Percentiles rank a stretch among this genome's conserved stretches.
phyloP scores from a whole-genome alignment of 495 filamentous ascomycete species.

The Copromyces sp. region DNA sequence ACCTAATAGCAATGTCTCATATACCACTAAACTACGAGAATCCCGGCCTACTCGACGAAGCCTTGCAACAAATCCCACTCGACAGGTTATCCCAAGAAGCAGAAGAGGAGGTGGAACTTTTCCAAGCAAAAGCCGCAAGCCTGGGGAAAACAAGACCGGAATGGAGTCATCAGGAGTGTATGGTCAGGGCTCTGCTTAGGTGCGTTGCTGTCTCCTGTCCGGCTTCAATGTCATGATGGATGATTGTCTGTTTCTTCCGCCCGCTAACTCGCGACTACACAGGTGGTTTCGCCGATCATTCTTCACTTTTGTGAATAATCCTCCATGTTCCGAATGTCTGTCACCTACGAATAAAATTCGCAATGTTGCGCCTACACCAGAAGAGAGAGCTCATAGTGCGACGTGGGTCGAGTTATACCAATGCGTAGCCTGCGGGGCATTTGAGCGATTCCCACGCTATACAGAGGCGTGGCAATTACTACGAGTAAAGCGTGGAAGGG shows the following conservation, averaged over 20 bases:
- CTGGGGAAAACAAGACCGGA: slow-evolving; percentile 70
- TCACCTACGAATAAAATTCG: slow-evolving; percentile 76
- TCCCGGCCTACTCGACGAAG: slow-evolving; percentile 89
- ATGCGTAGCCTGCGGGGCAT: slow-evolving; percentile 53
- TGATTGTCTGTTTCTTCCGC: slow-evolving; percentile 3
- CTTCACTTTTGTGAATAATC: slow-evolving; percentile 96
- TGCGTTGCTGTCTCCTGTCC: slow-evolving; percentile 23
- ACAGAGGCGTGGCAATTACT: slow-evolving; percentile 92
- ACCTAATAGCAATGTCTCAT: slow-evolving; percentile 67
- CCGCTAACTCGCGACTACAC: slow-evolving; percentile 1
- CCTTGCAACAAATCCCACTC: slow-evolving; percentile 74
- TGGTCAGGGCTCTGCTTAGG: slow-evolving; percentile 82
- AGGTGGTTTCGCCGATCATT: slow-evolving; percentile 96
- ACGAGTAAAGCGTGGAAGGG: slow-evolving; percentile 72
- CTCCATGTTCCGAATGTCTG: slow-evolving; percentile 67
- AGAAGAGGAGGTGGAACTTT: slow-evolving; percentile 80
- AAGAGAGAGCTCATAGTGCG: slow-evolving; percentile 81
- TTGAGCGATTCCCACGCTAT: slow-evolving; percentile 88
- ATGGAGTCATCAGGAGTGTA: slow-evolving; percentile 98
- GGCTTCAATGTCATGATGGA: not conserved
- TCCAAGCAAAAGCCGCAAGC: slow-evolving; percentile 77
- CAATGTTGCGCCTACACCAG: slow-evolving; percentile 71
- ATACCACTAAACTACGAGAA: slow-evolving; percentile 94
- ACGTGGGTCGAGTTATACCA: slow-evolving; percentile 83
- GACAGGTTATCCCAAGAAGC: slow-evolving; percentile 88